Conservation (phyloP, 345 rosid genomes). For the Citrus australasica region DNA sequence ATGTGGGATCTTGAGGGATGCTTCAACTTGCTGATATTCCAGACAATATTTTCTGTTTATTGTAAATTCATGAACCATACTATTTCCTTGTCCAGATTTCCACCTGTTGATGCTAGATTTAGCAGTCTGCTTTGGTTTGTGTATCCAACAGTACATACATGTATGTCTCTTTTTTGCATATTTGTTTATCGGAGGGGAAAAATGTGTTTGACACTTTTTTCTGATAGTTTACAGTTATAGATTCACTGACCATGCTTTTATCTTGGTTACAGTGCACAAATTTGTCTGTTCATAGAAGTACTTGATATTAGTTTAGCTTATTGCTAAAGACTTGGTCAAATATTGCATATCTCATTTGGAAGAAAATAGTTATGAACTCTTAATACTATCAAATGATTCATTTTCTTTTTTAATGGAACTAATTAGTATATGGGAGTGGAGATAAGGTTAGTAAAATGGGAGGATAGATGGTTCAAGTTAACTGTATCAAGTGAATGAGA, state of each 20-base stretch:
- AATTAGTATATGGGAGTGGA: no score
- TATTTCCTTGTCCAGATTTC: neutral
- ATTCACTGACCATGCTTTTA: neutral
- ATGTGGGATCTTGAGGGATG: neutral
- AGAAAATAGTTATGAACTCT: neutral
- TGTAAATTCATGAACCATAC: neutral
- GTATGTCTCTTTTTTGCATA: neutral
- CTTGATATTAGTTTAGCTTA: neutral
- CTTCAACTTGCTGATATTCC: neutral
- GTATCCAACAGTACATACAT: neutral
- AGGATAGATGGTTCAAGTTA: no score
- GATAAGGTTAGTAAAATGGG: no score
- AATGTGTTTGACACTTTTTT: neutral
- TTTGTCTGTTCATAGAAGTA: neutral
- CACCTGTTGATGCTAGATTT: neutral
- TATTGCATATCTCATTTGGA: neutral
- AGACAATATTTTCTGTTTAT: neutral
- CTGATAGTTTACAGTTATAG: neutral
- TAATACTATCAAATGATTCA: neutral
- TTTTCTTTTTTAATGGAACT: no score
- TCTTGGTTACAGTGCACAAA: neutral
- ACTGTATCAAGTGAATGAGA: no score
- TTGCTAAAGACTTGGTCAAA: neutral
- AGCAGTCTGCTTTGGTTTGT: neutral
- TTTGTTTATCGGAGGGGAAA: neutral